Conservation (phyloP, 2,329 filamentous ascomycete genomes). For the Pseudonectria foliicola region DNA sequence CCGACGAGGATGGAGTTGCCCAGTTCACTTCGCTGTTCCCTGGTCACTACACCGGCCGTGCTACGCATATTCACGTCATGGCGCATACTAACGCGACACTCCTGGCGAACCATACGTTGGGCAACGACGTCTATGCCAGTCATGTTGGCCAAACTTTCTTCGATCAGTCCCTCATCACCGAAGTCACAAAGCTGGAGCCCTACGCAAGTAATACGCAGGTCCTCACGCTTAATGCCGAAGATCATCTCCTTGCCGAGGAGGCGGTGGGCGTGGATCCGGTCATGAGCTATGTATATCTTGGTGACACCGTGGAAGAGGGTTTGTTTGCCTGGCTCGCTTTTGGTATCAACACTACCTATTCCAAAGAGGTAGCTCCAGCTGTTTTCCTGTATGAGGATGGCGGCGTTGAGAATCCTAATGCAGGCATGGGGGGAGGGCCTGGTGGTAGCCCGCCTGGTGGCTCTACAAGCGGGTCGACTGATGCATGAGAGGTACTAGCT, state of each 20-base stretch:
- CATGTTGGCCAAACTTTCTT: conserved; percentile 62
- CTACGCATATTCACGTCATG: conserved; percentile 41
- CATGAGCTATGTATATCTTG: conserved; percentile 50
- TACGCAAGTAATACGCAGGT: conserved; percentile 40
- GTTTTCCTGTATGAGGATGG: conserved; percentile 14
- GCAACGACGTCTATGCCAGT: conserved; percentile 34
- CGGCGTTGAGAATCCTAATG: conserved; percentile 18
- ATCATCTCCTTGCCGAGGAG: conserved; percentile 39
- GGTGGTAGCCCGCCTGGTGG: no score
- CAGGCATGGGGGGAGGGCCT: no score
- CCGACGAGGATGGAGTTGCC: conserved; percentile 34
- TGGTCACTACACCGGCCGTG: conserved; percentile 37
- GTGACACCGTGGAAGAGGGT: conserved; percentile 43
- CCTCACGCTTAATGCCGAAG: conserved; percentile 45
- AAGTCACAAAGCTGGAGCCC: conserved; percentile 42
- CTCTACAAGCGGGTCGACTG: no score
- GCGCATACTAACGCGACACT: conserved; percentile 31
- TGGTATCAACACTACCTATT: conserved; percentile 36
- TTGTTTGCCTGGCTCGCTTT: conserved; percentile 49
- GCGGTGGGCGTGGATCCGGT: conserved; percentile 49
- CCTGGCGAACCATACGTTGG: conserved; percentile 27
- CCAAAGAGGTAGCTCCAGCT: conserved; percentile 12
- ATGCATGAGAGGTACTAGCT: no score
- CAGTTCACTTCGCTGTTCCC: conserved; percentile 38
- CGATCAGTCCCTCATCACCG: conserved; percentile 47